Base-by-base conservation (phyloP, 352 stramenopile species). In the Phytopythium helicoides region DNA sequence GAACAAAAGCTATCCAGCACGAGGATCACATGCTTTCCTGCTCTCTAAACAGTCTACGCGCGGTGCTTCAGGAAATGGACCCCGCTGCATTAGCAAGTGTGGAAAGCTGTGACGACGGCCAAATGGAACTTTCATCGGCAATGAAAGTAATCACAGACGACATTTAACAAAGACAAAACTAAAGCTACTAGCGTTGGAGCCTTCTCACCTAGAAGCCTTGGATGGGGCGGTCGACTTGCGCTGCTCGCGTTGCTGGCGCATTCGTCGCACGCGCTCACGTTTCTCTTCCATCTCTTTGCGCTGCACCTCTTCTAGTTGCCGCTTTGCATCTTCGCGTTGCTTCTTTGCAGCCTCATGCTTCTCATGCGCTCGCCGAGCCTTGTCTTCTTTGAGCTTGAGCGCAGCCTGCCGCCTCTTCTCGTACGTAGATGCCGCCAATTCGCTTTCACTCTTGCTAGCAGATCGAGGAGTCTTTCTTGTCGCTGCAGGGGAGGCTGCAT, bases 301-400 rank as follows among this genome's bases (percentile, higher is more conserved):
- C 21, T 92, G 78, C 3, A 60, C 68, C 45, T 85, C 71, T 46
- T 89, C 79, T 7, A 89, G 62, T 53, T 89, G 66, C 39, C 76
- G 74, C 23, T 74, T 71, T 1, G 76, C 63, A 19, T 87, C 69
- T 40, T 92, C 79, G 16, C 79, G 76, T 49, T 87, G 71, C 41
- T 89, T 89, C 31, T 76, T 71, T 2, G 74, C 81, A 23, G 73
- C 58, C 33, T 89, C 78, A 2, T 78, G 81, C 3, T 68, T 77
- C 11, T 73, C 74, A 26, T 87, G 56, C 35, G 88, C 78, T 16
- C 81, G 74, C 39, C 71, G 67, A 22, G 69, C 82, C 47, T 85
- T 89, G n/a, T 89, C 77, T 33, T 89, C 74, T 47, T 79, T 83
- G 14, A 86, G 56, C 48, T 87, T 89, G n/a, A 73, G 67, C 2